phyloP scores from a whole-genome alignment of 192 early-diverging fungal genomes.

The Coemansia sp. region DNA sequence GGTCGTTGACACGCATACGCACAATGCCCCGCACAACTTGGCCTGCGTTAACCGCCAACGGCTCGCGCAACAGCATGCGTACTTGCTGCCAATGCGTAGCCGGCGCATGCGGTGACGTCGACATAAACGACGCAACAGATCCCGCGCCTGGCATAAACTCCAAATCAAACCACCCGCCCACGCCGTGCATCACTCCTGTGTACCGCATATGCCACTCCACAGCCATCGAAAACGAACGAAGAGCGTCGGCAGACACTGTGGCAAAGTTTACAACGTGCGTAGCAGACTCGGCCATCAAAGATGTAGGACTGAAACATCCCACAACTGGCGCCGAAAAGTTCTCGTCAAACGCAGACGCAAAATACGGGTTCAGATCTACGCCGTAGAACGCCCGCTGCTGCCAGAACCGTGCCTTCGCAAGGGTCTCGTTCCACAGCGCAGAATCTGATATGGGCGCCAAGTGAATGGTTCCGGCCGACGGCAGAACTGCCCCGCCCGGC shows the following conservation, averaged over 20 bases:
- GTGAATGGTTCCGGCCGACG: slow-evolving; percentile 84
- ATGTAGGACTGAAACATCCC: slow-evolving; percentile 84
- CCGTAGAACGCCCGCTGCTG: slow-evolving; percentile 89
- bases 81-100: slow-evolving; percentile 99
- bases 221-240: slow-evolving; percentile 84
- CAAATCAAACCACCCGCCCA: slow-evolving; percentile 98
- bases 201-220: slow-evolving; percentile 77
- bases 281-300: slow-evolving; percentile 66
- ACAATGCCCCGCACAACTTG: slow-evolving; percentile 84
- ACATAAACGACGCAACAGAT: slow-evolving; percentile 70
- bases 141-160: slow-evolving; percentile 62
- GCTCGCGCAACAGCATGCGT: slow-evolving; percentile 88
- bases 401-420: slow-evolving; percentile 85
- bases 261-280: slow-evolving; percentile 79
- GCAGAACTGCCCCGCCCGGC: slow-evolving; percentile 89
- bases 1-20: slow-evolving; percentile 82
- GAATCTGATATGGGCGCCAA: slow-evolving; percentile 82
- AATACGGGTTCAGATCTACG: slow-evolving; percentile 85
- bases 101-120: slow-evolving; percentile 80
- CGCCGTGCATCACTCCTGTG: slow-evolving; percentile 90
- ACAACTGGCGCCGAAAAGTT: slow-evolving; percentile 81
- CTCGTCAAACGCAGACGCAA: slow-evolving; percentile 82
- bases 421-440: slow-evolving; percentile 87
- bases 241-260: slow-evolving; percentile 71
- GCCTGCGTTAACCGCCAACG: slow-evolving; percentile 90